Evolutionary conservation across 805 yeast genomes (phyloP), one percentile per base, ranked within the genome.

Genomic region (Tetrapisispora namnaoensis): DNA sequence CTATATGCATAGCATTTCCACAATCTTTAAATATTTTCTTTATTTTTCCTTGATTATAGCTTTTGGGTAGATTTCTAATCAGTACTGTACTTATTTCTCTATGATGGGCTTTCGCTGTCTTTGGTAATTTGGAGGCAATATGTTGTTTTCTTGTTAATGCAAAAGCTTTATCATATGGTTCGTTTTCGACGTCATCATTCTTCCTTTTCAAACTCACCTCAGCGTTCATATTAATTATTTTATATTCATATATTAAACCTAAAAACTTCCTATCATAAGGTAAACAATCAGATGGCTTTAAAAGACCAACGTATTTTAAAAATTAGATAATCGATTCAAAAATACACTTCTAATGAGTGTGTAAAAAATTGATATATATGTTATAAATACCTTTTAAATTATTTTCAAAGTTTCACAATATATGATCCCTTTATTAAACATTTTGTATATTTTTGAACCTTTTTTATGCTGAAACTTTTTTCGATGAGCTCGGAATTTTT

Each of bases 61-160:
- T 59, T 0, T 49, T 36, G 0, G 83, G 76, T 2, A 85, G 54
- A 37, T 76, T 72, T 1, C 66, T 60, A 0, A 83, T 79, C n/a
- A 78, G 63, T 0, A 85, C 74, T 0, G 85, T 72, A 16, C 72
- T 68, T 24, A 74, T 66, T 62, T 86, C 95, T 57, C 95, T 53
- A 48, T 44, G 59, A 21, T 37, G 36, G 1, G 44, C 22, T 11
- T 49, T 27, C 51, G 55, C 42, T 22, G 34, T 42, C 45, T 47
- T 30, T 42, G 36, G 14, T 10, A 10, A 7, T 17, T 40, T 40
- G 9, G 3, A 2, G 7, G 17, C 20, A 7, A 13, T n/a, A 4
- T 20, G 11, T n/a, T 4, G 20, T 36, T 36, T 10, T 6, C n/a
- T 21, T 10, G 5, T 4, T 3, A 17, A 36, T 17, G 10, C 20